Evolutionary conservation across 2,329 filamentous ascomycete genomes (phyloP).

Genomic region (Ceratocystis papillata): DNA sequence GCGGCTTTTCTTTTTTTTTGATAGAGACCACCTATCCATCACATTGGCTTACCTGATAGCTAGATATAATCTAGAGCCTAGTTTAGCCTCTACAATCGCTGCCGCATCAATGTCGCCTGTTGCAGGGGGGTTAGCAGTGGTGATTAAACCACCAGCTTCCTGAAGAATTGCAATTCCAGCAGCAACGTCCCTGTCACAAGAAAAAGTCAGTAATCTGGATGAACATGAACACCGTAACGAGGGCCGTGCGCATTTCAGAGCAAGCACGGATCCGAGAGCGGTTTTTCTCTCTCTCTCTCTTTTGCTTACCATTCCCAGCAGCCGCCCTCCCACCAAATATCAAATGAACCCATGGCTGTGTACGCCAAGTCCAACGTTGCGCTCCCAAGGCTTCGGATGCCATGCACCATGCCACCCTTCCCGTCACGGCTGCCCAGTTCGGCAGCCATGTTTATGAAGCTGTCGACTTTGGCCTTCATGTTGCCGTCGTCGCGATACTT

Average conservation of each 20-base stretch:
- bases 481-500: slow-evolving; percentile 56
- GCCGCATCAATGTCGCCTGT: slow-evolving; percentile 41
- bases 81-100: slow-evolving; percentile 45
- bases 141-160: slow-evolving; percentile 64
- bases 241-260: neutral
- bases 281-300: neutral
- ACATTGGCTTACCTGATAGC: slow-evolving; percentile 48
- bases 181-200: slow-evolving; percentile 52
- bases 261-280: neutral
- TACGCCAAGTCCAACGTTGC: slow-evolving; percentile 67
- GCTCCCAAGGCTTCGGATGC: slow-evolving; percentile 59
- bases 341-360: slow-evolving; percentile 61
- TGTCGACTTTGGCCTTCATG: slow-evolving; percentile 59
- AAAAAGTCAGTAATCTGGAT: slow-evolving; percentile 2
- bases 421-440: slow-evolving; percentile 53
- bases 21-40: neutral
- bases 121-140: slow-evolving; percentile 59
- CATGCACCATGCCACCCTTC: slow-evolving; percentile 69
- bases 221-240: neutral
- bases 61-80: slow-evolving; percentile 60
- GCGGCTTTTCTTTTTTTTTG: slow-evolving; percentile 5
- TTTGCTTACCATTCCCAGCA: slow-evolving; percentile 62
- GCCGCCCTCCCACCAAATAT: slow-evolving; percentile 75
- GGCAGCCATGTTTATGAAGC: slow-evolving; percentile 63
- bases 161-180: slow-evolving; percentile 62